Evolutionary conservation across 495 filamentous ascomycete genomes (phyloP), one percentile per base, ranked within the genome.

Genomic region (Trichoderma parareesei): DNA sequence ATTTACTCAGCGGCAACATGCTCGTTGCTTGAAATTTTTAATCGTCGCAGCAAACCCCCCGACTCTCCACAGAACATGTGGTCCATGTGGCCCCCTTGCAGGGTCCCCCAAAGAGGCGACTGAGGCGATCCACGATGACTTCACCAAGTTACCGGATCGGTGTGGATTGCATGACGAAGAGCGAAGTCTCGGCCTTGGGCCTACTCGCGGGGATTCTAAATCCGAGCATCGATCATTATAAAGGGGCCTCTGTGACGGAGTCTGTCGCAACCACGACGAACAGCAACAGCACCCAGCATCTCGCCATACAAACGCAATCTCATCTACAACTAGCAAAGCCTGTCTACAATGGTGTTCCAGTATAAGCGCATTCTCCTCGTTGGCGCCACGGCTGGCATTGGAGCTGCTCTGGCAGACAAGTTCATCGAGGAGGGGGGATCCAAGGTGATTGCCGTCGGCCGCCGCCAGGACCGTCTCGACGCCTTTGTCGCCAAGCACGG

Each of bases 371-470:
- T 90, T 40, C 85, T 92, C 20, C 69, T 91, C 64, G 78, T 90
- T 62, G 88, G 90, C 37, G 88, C 87, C 44, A 91, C 88, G 13
- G 83, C 83, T 18, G 88, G 89, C 64, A 91, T 92, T 66, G 89
- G 90, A 60, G 71, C 77, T 35, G 87, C 85, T 0, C 75, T 92
- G 37, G 85, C 88, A 3, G 79, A 81, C 65, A 85, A 82, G 64
- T 72, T 92, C 66, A 77, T 91, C 16, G 71, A 82, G 35, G 80
- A 83, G 61, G 88, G 85, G 61, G 88, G 85, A 37, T 78, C 79
- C 70, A 76, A 78, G 57, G 80, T 91, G 16, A 82, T 90, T 35
- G 81, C 83, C 16, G 78, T 85, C 18, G 90, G 89, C 10, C 79
- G 89, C 7, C 78, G 89, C 42, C 77, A 87, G 70, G 86, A 90